Conservation (phyloP, 1,284 basidiomycete genomes). For the Rhodofomes roseus region DNA sequence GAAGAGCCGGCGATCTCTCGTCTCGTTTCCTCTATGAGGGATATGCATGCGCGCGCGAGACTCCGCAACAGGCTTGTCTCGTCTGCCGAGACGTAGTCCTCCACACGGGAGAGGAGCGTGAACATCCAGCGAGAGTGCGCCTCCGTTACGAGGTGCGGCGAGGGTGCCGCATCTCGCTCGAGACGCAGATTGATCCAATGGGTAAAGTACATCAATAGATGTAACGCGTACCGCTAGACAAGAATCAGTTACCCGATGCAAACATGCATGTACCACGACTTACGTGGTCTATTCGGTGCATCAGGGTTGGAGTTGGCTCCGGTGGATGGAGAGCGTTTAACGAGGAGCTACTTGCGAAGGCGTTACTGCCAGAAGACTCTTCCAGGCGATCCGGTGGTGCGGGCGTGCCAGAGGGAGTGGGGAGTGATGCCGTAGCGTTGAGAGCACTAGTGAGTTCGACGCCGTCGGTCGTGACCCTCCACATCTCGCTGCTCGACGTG, state of each 20-base stretch:
- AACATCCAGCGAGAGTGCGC: slow-evolving; percentile 85
- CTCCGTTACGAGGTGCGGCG: slow-evolving; percentile 45
- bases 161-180: slow-evolving; percentile 37
- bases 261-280: slow-evolving; percentile 16
- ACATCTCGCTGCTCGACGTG: slow-evolving; percentile 22
- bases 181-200: slow-evolving; percentile 72
- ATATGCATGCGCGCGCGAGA: slow-evolving; percentile 72
- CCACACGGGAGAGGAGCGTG: slow-evolving; percentile 70
- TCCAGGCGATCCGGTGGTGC: slow-evolving; percentile 21
- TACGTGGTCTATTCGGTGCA: slow-evolving; percentile 66
- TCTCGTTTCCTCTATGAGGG: slow-evolving; percentile 44
- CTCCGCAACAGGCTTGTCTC: slow-evolving; percentile 77
- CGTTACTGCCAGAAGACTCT: neutral
- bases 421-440: slow-evolving; percentile 34
- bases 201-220: slow-evolving; percentile 78
- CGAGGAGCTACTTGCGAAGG: no score
- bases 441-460: slow-evolving; percentile 29
- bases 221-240: slow-evolving; percentile 60
- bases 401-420: slow-evolving; percentile 39
- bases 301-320: slow-evolving; percentile 53
- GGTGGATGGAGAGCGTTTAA: slow-evolving; percentile 23
- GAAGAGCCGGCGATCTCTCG: slow-evolving; percentile 3
- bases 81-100: slow-evolving; percentile 70
- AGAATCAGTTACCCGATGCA: slow-evolving; percentile 12
- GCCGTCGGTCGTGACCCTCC: slow-evolving; percentile 24